Base-by-base conservation (phyloP, 2,329 filamentous ascomycete species). In the Coniochaeta sp. region DNA sequence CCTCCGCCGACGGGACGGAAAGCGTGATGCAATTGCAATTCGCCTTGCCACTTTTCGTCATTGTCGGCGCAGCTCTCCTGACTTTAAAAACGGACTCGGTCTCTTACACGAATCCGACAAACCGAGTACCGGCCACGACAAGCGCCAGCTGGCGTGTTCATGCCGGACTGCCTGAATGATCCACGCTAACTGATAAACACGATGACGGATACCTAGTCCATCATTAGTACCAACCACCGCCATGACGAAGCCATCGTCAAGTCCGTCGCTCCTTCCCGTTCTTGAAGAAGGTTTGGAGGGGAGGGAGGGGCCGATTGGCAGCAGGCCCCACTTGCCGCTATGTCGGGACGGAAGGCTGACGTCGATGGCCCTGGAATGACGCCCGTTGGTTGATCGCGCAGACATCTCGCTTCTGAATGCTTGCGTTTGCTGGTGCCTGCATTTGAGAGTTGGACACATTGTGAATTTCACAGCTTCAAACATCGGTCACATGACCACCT, bases 291-390 rank as follows among this genome's bases (percentile, higher is more conserved):
- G 38, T 26, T 42, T 18, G 20, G 20, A 12, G 27, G 27, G 27
- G 33, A 10, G 18, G n/a, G n/a, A n/a, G n/a, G n/a, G n/a, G n/a
- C n/a, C n/a, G n/a, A n/a, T n/a, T n/a, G n/a, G n/a, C n/a, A n/a
- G 18, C 18, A 20, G 6, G 38, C 38, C 38, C 38, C 38, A 42
- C 38, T 42, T 42, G 38, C 38, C 38, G 38, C 26, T 42, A 26
- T 42, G 38, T 42, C 38, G 38, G 38, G 38, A 42, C 38, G 38
- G 38, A 26, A 42, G 20, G 38, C 38, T 42, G 38, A 42, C 38
- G 38, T 42, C 38, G 38, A 42, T 10, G 38, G 20, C 35, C 35
- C n/a, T 24, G 38, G 38, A 42, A 42, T 42, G 38, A 26, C 38
- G 22, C 20, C 38, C 14, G 20, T 38, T 20, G 18, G 33, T 22